These are phyloP conservation scores for Arbutus unedo DNA, from an alignment of 148 eudicot species.

Conservation along the genomic window DNA sequence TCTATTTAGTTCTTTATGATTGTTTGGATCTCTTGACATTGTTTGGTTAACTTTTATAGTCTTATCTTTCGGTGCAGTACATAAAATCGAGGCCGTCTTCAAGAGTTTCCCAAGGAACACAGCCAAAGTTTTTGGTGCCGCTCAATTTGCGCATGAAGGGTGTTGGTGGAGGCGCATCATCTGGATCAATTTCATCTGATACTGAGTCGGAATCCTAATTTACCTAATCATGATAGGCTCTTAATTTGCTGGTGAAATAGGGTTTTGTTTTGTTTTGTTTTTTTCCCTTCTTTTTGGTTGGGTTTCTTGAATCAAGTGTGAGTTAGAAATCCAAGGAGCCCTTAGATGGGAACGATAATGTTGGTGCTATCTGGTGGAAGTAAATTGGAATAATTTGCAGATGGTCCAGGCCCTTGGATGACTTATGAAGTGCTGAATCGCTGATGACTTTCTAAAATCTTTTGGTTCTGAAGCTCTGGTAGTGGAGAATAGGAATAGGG, in stretches of 20 bases:
- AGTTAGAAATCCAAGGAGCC: too few species aligned
- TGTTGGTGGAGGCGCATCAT: constrained; percentile 19
- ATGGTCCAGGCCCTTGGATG: constrained; percentile 4
- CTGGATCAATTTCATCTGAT: constrained; percentile 29
- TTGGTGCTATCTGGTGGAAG: constrained; percentile 17
- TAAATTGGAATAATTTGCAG: constrained; percentile 22
- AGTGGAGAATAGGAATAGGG: neutral
- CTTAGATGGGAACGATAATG: neutral
- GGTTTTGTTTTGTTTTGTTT: neutral
- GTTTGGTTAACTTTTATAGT: too few species aligned
- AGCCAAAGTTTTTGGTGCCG: constrained; percentile 22
- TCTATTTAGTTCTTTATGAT: too few species aligned
- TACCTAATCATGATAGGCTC: neutral
- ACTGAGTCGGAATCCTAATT: constrained; percentile 21
- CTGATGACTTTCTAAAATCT: neutral
- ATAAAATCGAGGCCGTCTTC: constrained; percentile 27
- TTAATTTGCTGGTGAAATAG: constrained; percentile 12
- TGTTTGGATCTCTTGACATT: too few species aligned
- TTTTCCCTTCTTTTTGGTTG: neutral
- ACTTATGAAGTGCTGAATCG: neutral
- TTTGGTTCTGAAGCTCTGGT: neutral
- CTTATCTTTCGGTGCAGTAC: constrained; percentile 25
- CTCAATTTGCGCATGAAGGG: constrained; percentile 14
- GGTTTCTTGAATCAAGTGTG: neutral
- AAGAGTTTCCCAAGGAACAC: constrained; percentile 21